phyloP scores from a whole-genome alignment of 306 rosid species.

The Glycine tomentella region DNA sequence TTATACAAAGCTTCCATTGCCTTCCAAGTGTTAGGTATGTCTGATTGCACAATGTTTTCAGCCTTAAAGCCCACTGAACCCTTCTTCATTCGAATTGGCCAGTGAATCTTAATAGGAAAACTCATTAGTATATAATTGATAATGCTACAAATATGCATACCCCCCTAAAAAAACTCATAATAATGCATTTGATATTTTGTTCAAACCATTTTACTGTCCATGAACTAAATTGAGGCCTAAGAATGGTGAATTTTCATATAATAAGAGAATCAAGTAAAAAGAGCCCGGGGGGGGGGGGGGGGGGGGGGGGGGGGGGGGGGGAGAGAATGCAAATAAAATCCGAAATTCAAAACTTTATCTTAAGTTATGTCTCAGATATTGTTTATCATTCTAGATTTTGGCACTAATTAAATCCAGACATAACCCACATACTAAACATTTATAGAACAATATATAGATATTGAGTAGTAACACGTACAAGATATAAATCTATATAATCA shows the following conservation, averaged over 20 bases:
- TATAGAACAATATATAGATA: not conserved
- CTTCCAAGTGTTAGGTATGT: conserved; percentile 71
- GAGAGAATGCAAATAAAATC: too few relatives aligned
- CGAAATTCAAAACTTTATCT: too few relatives aligned
- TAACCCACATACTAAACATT: not conserved
- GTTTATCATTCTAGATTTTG: not conserved
- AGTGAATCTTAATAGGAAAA: conserved; percentile 62
- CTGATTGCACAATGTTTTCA: conserved; percentile 52
- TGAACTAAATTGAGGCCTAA: too few relatives aligned
- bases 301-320: too few relatives aligned
- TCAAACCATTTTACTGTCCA: too few relatives aligned
- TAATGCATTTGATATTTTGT: too few relatives aligned
- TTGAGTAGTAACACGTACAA: conserved; percentile 49
- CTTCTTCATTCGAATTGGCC: conserved; percentile 72
- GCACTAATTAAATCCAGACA: not conserved
- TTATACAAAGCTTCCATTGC: conserved; percentile 76
- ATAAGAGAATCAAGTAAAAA: too few relatives aligned
- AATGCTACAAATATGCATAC: not conserved
- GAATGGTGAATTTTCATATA: too few relatives aligned
- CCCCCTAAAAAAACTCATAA: not conserved
- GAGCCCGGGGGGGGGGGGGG: too few relatives aligned
- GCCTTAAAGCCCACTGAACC: conserved; percentile 52
- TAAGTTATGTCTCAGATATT: too few relatives aligned
- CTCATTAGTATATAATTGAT: not conserved
- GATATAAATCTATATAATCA: conserved; percentile 71